A percentile compares a stretch with the other conserved stretches of the same genome.
These are phyloP conservation scores for Coriolopsis trogii DNA, from an alignment of 1,284 basidiomycete species.

Conservation along the genomic window DNA sequence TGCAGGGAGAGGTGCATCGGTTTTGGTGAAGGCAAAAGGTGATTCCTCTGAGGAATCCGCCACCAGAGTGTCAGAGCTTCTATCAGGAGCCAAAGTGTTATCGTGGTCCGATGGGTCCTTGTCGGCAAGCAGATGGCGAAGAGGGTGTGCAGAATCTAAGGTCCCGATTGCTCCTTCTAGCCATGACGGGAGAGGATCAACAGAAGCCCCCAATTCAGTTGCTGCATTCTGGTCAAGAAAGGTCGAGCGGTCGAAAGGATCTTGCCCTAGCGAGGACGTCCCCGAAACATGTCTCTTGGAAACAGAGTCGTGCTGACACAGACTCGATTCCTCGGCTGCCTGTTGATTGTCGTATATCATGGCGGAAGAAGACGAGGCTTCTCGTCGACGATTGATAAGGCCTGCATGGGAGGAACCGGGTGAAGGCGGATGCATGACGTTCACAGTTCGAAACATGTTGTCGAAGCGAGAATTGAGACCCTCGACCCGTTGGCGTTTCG, in stretches of 20 bases:
- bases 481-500: conserved; percentile 50
- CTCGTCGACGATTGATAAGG: conserved; percentile 31
- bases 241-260: conserved; percentile 9
- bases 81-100: no score
- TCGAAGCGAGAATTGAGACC: conserved; percentile 66
- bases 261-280: background rate
- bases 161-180: conserved; percentile 45
- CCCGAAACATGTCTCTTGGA: conserved; percentile 42
- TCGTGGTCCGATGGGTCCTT: background rate
- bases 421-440: conserved; percentile 37
- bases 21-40: conserved; percentile 5
- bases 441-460: conserved; percentile 63
- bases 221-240: background rate
- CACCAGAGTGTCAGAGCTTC: background rate
- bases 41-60: conserved; percentile 1
- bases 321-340: conserved; percentile 44
- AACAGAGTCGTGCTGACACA: conserved; percentile 45
- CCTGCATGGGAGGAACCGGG: conserved; percentile 20
- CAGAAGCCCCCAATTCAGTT: background rate
- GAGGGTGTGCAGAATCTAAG: conserved; percentile 46
- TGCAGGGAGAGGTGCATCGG: no score
- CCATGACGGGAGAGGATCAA: conserved; percentile 46
- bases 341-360: conserved; percentile 41
- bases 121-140: conserved; percentile 42
- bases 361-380: conserved; percentile 36